phyloP scores from a whole-genome alignment of 2,329 filamentous ascomycete genomes.

The Pseudogymnoascus sp. region DNA sequence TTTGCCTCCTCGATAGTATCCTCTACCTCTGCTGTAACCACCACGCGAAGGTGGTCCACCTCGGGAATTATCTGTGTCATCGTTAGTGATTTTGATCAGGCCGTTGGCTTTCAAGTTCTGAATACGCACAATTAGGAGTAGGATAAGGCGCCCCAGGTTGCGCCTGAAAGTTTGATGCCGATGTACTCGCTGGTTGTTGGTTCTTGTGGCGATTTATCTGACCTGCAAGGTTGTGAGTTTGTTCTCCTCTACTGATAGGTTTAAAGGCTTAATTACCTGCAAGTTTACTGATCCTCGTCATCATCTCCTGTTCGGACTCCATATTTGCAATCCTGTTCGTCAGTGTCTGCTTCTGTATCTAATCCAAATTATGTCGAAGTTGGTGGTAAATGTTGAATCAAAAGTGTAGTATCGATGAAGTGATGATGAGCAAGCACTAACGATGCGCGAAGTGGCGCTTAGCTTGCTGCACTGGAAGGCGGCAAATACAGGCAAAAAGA shows the following conservation, averaged over 20 bases:
- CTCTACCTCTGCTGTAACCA: constrained; percentile 19
- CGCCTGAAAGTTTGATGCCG: constrained; percentile 32
- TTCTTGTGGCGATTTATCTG: constrained; percentile 76
- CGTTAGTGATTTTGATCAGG: constrained; percentile 15
- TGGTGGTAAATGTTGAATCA: not conserved
- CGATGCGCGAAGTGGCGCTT: constrained; percentile 4
- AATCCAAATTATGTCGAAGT: not conserved
- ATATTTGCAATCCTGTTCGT: constrained; percentile 19
- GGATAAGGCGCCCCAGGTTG: constrained; percentile 13
- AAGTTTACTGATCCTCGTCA: constrained; percentile 48
- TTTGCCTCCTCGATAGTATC: constrained; percentile 31
- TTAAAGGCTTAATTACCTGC: constrained; percentile 37
- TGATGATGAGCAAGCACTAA: not conserved
- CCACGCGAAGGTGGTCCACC: constrained; percentile 24
- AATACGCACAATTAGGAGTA: not conserved
- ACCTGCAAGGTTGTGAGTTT: constrained; percentile 37
- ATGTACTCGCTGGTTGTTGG: constrained; percentile 38
- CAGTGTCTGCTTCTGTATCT: not conserved
- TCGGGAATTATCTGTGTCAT: constrained; percentile 19
- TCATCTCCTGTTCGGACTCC: constrained; percentile 47
- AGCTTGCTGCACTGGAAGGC: constrained; percentile 2
- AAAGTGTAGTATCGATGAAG: not conserved
- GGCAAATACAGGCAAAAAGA: not conserved
- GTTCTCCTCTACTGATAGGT: constrained; percentile 45
- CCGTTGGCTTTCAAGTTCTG: not conserved